phyloP scores from a whole-genome alignment of 2,329 filamentous ascomycete genomes.

The Hymenotorrendiella dingleyae region DNA sequence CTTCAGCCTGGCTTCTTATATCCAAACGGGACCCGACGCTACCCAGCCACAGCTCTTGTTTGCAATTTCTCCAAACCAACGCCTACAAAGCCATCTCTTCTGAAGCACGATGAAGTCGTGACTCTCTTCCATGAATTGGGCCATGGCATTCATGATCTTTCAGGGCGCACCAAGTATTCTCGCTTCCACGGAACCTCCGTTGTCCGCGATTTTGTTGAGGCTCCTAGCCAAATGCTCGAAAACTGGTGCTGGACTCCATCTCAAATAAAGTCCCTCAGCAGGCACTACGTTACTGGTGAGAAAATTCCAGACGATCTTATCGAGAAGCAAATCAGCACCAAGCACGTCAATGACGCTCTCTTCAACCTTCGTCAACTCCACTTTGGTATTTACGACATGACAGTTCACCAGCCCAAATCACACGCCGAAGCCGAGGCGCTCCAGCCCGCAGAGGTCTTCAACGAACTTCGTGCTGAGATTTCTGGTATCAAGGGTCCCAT shows the following conservation, averaged over 20 bases:
- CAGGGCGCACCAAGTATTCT: slow-evolving; percentile 55
- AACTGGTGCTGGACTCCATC: slow-evolving; percentile 70
- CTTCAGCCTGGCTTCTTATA: slow-evolving; percentile 66
- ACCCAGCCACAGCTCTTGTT: slow-evolving; percentile 73
- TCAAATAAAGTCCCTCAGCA: slow-evolving; percentile 60
- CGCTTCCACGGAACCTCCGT: slow-evolving; percentile 64
- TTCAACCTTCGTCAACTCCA: slow-evolving; percentile 75
- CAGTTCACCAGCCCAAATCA: slow-evolving; percentile 63
- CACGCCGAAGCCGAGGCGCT: slow-evolving; percentile 63
- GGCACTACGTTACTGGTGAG: slow-evolving; percentile 65
- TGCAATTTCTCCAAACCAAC: slow-evolving; percentile 84
- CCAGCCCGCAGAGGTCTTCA: slow-evolving; percentile 63
- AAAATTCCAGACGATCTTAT: slow-evolving; percentile 71
- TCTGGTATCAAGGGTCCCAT: slow-evolving; percentile 70
- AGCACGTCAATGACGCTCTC: slow-evolving; percentile 74
- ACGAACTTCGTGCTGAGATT: slow-evolving; percentile 66
- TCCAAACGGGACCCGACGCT: slow-evolving; percentile 63
- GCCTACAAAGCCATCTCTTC: slow-evolving; percentile 66
- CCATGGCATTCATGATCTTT: slow-evolving; percentile 64
- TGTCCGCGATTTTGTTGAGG: slow-evolving; percentile 65
- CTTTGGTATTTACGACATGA: slow-evolving; percentile 82
- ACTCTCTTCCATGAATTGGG: slow-evolving; percentile 76
- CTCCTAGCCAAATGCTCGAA: slow-evolving; percentile 67
- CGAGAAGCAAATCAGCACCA: slow-evolving; percentile 66
- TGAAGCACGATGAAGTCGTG: slow-evolving; percentile 79